A percentile compares a stretch with the other conserved stretches of the same genome.
Conservation (phyloP, 306 rosid species). For the Ammopiptanthus mongolicus region DNA sequence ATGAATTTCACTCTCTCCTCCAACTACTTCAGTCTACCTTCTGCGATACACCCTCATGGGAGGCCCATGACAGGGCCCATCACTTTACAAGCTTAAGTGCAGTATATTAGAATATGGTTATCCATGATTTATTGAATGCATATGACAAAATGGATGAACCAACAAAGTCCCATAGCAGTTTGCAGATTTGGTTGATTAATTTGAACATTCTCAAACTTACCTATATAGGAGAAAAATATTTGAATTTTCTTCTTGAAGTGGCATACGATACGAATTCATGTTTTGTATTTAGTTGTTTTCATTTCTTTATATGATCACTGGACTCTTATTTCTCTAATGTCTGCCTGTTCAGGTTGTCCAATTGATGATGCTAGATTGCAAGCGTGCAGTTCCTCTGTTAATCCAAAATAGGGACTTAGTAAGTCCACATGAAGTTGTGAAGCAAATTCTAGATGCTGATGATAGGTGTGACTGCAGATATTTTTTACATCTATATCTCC, state of each 20-base stretch:
- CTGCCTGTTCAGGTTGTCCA: slow-evolving; percentile 64
- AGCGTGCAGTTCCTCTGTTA: slow-evolving; percentile 76
- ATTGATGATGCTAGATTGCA: slow-evolving; percentile 89
- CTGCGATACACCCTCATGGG: too few species aligned
- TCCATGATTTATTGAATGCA: slow-evolving; percentile 12
- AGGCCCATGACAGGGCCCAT: too few species aligned
- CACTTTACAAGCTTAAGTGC: slow-evolving; percentile 8
- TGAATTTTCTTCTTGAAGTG: slow-evolving; percentile 13
- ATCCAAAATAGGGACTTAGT: slow-evolving; percentile 69
- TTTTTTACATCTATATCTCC: slow-evolving; percentile 77
- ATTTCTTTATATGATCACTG: not conserved
- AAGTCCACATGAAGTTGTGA: slow-evolving; percentile 73
- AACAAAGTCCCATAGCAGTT: slow-evolving; percentile 5
- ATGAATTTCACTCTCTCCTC: too few species aligned
- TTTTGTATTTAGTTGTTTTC: slow-evolving; percentile 1
- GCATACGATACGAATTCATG: not conserved
- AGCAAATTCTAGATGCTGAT: slow-evolving; percentile 58
- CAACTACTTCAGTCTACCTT: too few species aligned
- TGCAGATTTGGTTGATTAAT: slow-evolving; percentile 9
- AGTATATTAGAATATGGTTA: not conserved
- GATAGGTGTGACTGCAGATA: slow-evolving; percentile 59
- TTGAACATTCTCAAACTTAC: slow-evolving; percentile 9
- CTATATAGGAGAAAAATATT: not conserved
- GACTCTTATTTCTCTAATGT: slow-evolving; percentile 20
- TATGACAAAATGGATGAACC: slow-evolving; percentile 11